Conservation (phyloP, 805 yeast species). For the Maudiozyma turicensis region DNA sequence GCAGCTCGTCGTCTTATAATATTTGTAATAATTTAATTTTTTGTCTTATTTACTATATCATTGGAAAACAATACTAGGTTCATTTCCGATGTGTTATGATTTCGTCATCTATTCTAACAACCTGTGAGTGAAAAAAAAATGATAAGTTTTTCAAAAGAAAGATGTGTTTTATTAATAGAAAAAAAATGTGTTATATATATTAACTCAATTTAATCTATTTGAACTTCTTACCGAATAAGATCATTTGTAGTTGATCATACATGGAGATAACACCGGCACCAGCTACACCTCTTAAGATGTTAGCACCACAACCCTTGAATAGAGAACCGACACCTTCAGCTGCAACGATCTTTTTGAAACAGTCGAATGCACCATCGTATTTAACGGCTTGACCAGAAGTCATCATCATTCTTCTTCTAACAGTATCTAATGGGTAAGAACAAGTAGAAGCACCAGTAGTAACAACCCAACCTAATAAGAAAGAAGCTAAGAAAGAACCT, state of each 20-base stretch:
- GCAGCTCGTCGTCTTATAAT: neutral
- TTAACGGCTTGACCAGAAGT: constrained; percentile 98
- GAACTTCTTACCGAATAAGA: constrained; percentile 94
- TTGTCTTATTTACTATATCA: neutral
- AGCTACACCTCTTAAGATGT: constrained; percentile 99
- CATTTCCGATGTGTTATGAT: no score
- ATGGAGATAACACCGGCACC: constrained; percentile 99
- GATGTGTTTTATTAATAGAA: no score
- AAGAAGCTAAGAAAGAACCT: constrained; percentile 90
- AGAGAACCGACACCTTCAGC: constrained; percentile 89
- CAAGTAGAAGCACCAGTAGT: constrained; percentile 98
- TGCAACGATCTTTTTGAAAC: constrained; percentile 84
- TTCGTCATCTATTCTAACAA: no score
- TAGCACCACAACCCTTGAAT: constrained; percentile 99
- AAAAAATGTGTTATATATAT: no score
- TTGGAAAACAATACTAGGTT: no score
- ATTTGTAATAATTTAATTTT: no score
- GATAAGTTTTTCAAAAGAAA: no score
- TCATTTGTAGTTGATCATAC: constrained; percentile 94
- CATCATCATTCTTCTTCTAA: constrained; percentile 99
- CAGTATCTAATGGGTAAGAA: constrained; percentile 97
- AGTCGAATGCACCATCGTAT: constrained; percentile 91
- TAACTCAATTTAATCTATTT: constrained; percentile 31
- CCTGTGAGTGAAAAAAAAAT: no score
- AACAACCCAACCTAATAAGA: constrained; percentile 95